Conservation (phyloP, 371 early-diverging fungal genomes). For the Mucor saturninus region DNA sequence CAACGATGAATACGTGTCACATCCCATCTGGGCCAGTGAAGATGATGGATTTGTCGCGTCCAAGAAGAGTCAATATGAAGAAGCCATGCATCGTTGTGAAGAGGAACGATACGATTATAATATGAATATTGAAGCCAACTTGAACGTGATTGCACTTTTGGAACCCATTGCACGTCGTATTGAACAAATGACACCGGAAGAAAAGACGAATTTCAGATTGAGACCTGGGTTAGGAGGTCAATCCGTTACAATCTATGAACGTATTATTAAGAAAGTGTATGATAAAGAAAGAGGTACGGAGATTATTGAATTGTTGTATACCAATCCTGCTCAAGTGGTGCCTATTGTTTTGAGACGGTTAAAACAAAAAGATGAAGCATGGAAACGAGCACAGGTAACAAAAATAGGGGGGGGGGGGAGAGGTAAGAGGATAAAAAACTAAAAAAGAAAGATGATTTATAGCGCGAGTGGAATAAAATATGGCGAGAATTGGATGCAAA, state of each 20-base stretch:
- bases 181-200: conserved; percentile 78
- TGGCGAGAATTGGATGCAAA: conserved; percentile 95
- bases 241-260: conserved; percentile 81
- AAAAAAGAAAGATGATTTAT: conserved; percentile 7
- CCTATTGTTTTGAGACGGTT: conserved; percentile 94
- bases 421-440: too few species aligned
- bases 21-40: conserved; percentile 96
- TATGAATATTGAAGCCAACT: conserved; percentile 91
- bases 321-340: conserved; percentile 88
- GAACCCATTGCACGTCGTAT: conserved; percentile 82
- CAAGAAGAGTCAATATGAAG: conserved; percentile 95
- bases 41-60: conserved; percentile 93
- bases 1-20: conserved; percentile 95
- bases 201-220: conserved; percentile 70
- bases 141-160: conserved; percentile 85
- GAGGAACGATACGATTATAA: conserved; percentile 97
- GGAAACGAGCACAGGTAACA: conserved; percentile 63
- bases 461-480: conserved; percentile 91
- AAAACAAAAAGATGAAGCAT: conserved; percentile 96
- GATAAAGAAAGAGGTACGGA: conserved; percentile 83
- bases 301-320: conserved; percentile 88
- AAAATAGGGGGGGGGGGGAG: too few species aligned
- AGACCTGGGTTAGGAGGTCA: conserved; percentile 79
- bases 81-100: conserved; percentile 94
- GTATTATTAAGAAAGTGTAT: conserved; percentile 89